Evolutionary conservation across 1,284 basidiomycete species (phyloP), one percentile per base, ranked within the genome.

Genomic region (Tausonia pullulans): DNA sequence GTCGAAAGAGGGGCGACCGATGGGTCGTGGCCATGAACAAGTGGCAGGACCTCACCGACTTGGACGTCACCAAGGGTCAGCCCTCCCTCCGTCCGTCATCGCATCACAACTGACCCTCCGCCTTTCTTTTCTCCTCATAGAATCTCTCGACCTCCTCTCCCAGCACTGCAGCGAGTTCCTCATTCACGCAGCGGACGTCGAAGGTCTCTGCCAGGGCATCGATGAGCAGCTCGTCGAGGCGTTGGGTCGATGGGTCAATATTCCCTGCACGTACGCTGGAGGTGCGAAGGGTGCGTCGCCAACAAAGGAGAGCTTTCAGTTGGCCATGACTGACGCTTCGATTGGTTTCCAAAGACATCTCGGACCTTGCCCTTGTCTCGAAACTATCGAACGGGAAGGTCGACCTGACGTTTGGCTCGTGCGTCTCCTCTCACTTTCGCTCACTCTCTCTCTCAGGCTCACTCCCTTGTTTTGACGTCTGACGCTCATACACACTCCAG

Each of bases 21-120:
- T 99, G 96, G 96, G 81, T 93, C 49, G 89, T 99, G 6, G 94
- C 96, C 0, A 98, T 96, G 93, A 97, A 98, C 77, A 90, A 93
- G 72, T 99, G 96, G 96, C 94, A 97, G 75, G 87, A 89, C 65
- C 82, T 97, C 62, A 98, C 96, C 0, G 90, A 98, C 72, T 91
- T 92, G 86, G 86, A 89, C 72, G 89, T 99, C 16, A 87, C 82
- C 67, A 79, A 86, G 82, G 88, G 90, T 87, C 64, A 14, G 75
- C 49, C 1, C 57, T 39, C 27, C 13, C 52, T 46, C 14, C 51
- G 8, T 48, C 8, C 49, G 40, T 49, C 48, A 11, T 55, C n/a
- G 14, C 39, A 13, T 41, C 8, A 11, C 4, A 8, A 39, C 49
- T 65, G 27, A 61, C 59, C 40, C 5, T 39, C 11, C 51, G 27